Percentiles rank a stretch among this genome's conserved stretches.
These are phyloP conservation scores for Raffaelea deltoideospora DNA, from an alignment of 2,329 filamentous ascomycete species.

Conservation along the genomic window DNA sequence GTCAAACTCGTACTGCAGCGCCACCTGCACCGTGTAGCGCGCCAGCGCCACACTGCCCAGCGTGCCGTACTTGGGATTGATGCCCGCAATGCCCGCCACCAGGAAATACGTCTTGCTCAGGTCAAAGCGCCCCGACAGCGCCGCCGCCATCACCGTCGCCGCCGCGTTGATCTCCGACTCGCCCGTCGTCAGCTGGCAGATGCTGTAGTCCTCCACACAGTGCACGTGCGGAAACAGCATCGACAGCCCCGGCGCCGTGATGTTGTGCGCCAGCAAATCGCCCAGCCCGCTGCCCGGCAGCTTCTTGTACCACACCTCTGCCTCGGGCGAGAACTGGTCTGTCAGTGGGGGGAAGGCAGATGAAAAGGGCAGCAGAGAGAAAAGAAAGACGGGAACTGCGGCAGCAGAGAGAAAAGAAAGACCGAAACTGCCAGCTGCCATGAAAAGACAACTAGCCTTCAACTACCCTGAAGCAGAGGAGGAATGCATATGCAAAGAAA, in stretches of 20 bases:
- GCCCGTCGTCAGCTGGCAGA: conserved; percentile 57
- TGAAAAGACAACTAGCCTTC: too few relatives aligned
- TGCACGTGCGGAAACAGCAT: conserved; percentile 49
- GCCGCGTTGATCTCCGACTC: conserved; percentile 65
- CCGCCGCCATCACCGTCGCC: conserved; percentile 44
- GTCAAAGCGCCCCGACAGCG: conserved; percentile 48
- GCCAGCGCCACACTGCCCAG: conserved; percentile 52
- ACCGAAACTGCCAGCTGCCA: not conserved
- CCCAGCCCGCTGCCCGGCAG: conserved; percentile 29
- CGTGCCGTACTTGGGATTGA: conserved; percentile 53
- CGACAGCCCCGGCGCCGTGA: conserved; percentile 47
- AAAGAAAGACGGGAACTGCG: not conserved
- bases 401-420: not conserved
- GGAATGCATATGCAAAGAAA: too few relatives aligned
- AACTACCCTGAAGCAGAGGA: too few relatives aligned
- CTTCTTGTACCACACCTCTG: conserved; percentile 43
- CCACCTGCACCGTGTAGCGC: conserved; percentile 57
- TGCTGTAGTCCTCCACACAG: conserved; percentile 41
- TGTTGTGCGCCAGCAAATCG: conserved; percentile 38
- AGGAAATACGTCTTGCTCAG: conserved; percentile 55
- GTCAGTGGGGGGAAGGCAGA: too few relatives aligned
- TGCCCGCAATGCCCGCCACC: conserved; percentile 57
- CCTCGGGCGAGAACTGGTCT: conserved; percentile 44
- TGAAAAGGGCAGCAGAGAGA: not conserved
- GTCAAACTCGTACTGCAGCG: conserved; percentile 63